Conservation (phyloP, 2,329 filamentous ascomycete species). For the Aspergillus tubingensis region DNA sequence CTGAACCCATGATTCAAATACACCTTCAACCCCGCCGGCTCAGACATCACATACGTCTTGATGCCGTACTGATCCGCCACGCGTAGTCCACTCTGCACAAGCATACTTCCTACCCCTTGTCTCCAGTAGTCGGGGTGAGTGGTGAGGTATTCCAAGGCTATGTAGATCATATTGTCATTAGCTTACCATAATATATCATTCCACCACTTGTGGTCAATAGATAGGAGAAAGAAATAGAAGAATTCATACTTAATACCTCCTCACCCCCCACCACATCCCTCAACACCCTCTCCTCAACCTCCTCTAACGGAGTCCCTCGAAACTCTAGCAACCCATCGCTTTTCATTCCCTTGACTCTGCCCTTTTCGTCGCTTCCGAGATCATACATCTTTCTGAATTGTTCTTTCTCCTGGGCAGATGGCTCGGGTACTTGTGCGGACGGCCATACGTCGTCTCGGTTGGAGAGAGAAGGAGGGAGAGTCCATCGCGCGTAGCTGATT, state of each 20-base stretch:
- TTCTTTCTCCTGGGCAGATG: rapidly evolving
- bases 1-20: constrained; percentile 4
- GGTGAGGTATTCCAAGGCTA: neutral
- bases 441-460: neutral
- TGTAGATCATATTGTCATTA: no score
- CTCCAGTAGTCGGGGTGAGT: constrained; percentile 1
- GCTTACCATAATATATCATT: no score
- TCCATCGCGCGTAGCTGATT: neutral
- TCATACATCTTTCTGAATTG: neutral
- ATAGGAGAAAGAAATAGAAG: neutral
- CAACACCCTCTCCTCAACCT: neutral
- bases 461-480: neutral
- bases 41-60: constrained; percentile 6
- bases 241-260: neutral
- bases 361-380: neutral
- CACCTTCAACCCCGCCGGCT: constrained; percentile 1
- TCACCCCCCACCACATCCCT: neutral
- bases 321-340: neutral
- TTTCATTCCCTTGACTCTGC: neutral
- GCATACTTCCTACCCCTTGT: neutral
- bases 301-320: neutral
- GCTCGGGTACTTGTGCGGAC: neutral
- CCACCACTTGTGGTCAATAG: no score
- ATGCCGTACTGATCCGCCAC: neutral
- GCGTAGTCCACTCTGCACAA: neutral